Base-by-base conservation (phyloP, 31 red algal genomes). In the Bonnemaisonia californica region DNA sequence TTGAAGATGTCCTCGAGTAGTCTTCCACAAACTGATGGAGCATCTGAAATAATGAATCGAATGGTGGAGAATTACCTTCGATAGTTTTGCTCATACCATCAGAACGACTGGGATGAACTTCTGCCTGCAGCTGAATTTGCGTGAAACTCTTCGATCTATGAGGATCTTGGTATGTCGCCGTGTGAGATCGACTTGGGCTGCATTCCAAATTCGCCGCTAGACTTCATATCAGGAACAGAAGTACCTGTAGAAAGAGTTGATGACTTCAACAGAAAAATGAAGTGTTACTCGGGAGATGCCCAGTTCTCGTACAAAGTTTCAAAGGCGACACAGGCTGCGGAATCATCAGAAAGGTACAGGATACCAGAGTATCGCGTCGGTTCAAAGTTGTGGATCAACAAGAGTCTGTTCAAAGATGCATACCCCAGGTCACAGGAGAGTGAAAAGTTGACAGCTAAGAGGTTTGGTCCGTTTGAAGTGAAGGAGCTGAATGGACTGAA, bases 11-110 rank as follows among this genome's bases (percentile, higher is more conserved):
- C 41, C 23, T 58, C 72, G n/a, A 16, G 7, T 55, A 13, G 16
- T 5, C 72, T 16, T 58, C 47, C 48, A 16, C 72, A 76, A 31
- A 76, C 72, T 32, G n/a, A n/a, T n/a, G n/a, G n/a, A n/a, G n/a
- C n/a, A n/a, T n/a, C n/a, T n/a, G n/a, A n/a, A n/a, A n/a, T 76
- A 11, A 76, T 76, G 72, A 76, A 76, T 35, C 28, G 72, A 5
- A 32, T 76, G 45, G 29, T 76, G 4, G 45, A 76, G 48, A 76
- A 76, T 16, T 76, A 58, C 18, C 7, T 76, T 45, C 48, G 72
- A 26, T 76, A 13, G n/a, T 76, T 29, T 29, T 65, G 61, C 11
- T 65, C 61, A 12, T 65, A 65, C 28, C 16, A n/a, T n/a, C n/a
- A n/a, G n/a, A n/a, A n/a, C n/a, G n/a, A n/a, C n/a, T n/a, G n/a